Base-by-base conservation (phyloP, 2,329 filamentous ascomycete genomes). In the Alternaria dauci region DNA sequence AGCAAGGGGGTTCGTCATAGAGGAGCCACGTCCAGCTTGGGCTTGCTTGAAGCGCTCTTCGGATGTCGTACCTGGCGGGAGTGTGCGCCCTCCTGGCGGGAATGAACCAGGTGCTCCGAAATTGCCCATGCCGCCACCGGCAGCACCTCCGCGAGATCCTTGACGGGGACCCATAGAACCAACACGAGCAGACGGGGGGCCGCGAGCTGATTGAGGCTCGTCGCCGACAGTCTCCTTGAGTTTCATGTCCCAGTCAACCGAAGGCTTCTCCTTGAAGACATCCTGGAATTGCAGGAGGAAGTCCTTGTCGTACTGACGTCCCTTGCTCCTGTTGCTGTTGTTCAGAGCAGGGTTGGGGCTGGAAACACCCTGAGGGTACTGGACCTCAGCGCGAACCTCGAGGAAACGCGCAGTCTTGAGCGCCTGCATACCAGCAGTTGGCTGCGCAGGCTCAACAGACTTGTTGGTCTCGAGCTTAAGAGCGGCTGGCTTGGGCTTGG, bases 201-300 rank as follows among this genome's bases (percentile, higher is more conserved):
- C 62, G 78, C 79, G 90, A 83, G 81, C 92, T 81, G 88, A 87
- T 59, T 87, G 83, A 60, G 87, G 86, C 59, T 91, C 88, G 67
- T 97, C 94, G 59, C 94, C 94, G 68, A 99, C 79, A 83, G 90
- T 85, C 81, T 91, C 89, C 86, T 94, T 86, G 63, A 99, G 89
- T 74, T 95, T 94, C 67, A 90, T 86, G 75, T 96, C 91, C 88
- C 97, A 99, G 75, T 98, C 94, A 43, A 94, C 80, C 0, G 93
- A 96, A 14, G 95, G 95, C 82, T 97, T 96, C 84, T 99, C 95
- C 65, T 93, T 96, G 82, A 97, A 99, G 20, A 97, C 93, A 71
- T 88, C 88, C 82, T 97, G 92, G 85, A 99, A 99, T 77, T 99
- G 95, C 30, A 99, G 85, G 81, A 99, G 83, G 84, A 99, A 99